These are phyloP conservation scores for Podospora sp. DNA, from an alignment of 495 filamentous ascomycete species.

Conservation along the genomic window DNA sequence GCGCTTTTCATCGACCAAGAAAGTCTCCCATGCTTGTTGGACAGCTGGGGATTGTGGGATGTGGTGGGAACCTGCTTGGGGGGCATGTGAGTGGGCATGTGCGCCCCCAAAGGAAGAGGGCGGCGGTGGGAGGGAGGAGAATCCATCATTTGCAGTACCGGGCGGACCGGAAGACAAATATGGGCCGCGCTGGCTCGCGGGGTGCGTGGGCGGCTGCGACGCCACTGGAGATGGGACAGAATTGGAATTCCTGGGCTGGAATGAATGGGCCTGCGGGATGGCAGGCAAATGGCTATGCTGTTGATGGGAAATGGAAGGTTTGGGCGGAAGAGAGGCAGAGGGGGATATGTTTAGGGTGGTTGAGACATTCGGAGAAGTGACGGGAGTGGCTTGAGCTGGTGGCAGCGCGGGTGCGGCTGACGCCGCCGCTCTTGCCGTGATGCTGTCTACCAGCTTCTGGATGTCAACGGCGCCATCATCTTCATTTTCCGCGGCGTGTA, in stretches of 20 bases:
- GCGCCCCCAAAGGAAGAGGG: conserved; percentile 50
- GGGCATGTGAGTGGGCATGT: conserved; percentile 25
- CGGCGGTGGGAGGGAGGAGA: conserved; percentile 61
- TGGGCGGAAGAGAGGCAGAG: conserved; percentile 54
- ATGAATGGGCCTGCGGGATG: conserved; percentile 56
- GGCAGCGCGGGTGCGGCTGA: conserved; percentile 20
- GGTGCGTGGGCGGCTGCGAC: conserved; percentile 45
- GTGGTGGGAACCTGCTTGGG: conserved; percentile 35
- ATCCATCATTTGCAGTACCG: conserved; percentile 55
- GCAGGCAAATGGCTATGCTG: conserved; percentile 21
- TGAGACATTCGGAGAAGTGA: conserved; percentile 40
- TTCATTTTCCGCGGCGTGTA: conserved; percentile 31
- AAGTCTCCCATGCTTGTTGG: conserved; percentile 79
- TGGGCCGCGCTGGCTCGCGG: conserved; percentile 46
- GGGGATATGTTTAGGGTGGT: conserved; percentile 48
- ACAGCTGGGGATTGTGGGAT: conserved; percentile 35
- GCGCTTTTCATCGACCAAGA: conserved; percentile 72
- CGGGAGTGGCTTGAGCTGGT: conserved; percentile 35
- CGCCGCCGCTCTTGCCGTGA: conserved; percentile 41
- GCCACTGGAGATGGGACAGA: conserved; percentile 53
- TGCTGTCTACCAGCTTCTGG: conserved; percentile 53
- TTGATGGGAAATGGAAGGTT: conserved; percentile 54
- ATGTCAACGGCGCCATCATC: conserved; percentile 50
- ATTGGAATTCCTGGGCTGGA: conserved; percentile 25
- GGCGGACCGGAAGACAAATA: conserved; percentile 55